Conservation (phyloP, 2,329 filamentous ascomycete species). For the Aspergillus hiratsukae region DNA sequence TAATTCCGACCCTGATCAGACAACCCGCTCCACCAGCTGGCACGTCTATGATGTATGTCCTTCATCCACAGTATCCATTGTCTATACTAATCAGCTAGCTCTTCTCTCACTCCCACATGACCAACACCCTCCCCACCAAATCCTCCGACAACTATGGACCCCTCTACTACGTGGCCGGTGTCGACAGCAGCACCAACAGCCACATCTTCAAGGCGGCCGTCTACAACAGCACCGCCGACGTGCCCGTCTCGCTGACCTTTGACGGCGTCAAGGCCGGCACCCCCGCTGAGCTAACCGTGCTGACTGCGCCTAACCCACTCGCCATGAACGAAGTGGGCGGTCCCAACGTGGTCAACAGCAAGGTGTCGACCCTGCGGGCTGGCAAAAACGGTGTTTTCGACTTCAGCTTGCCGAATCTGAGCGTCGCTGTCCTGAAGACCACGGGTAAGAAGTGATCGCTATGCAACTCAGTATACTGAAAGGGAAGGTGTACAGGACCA, state of each 20-base stretch:
- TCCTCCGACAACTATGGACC: constrained; percentile 38
- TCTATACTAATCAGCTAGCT: constrained; percentile 29
- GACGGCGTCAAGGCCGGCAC: constrained; percentile 31
- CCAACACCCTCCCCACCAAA: constrained; percentile 41
- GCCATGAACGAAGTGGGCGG: constrained; percentile 29
- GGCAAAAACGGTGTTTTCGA: constrained; percentile 22
- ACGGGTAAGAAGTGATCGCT: neutral
- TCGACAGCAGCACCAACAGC: constrained; percentile 31
- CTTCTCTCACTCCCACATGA: constrained; percentile 43
- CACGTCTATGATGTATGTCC: constrained; percentile 26
- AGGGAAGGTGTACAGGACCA: neutral
- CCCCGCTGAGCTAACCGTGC: constrained; percentile 37
- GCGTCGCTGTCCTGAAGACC: constrained; percentile 25
- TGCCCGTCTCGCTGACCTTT: constrained; percentile 33
- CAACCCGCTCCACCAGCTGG: constrained; percentile 27
- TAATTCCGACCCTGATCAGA: constrained; percentile 25
- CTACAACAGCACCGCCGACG: constrained; percentile 44
- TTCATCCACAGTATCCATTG: constrained; percentile 16
- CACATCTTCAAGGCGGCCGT: constrained; percentile 46
- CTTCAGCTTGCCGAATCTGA: constrained; percentile 24
- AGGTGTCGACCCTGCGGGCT: constrained; percentile 18
- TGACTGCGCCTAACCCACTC: constrained; percentile 34
- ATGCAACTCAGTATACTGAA: neutral
- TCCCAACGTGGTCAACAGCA: constrained; percentile 16
- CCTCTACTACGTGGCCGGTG: constrained; percentile 45